Evolutionary conservation across 83 land plant genomes (phyloP), one percentile per base, ranked within the genome.

Genomic region (Isoetes engelmannii): DNA sequence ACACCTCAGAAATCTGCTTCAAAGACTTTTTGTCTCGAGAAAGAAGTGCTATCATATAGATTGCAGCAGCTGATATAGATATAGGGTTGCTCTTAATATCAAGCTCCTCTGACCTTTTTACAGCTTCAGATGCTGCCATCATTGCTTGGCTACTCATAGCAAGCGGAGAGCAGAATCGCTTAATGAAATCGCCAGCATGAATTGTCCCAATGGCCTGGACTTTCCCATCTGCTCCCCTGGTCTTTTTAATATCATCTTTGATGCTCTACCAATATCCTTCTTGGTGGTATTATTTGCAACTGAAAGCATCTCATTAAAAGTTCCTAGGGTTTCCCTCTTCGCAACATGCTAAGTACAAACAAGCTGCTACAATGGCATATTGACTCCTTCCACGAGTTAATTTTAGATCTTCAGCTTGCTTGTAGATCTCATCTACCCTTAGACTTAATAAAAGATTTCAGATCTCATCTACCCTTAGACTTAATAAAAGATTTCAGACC

Each of bases 131-230:
- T 10, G 90, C 97, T 61, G 94, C 97, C 69, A 86, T 86, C 42
- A 89, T 77, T 21, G 82, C 83, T 63, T 81, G 84, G 59, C 89
- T 83, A 20, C 47, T 78, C 97, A 92, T 88, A 8, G 86, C 89
- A 71, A 93, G 85, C 76, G 89, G 90, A 4, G 98, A 93, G 75
- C 98, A 93, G 70, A 89, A 93, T 1, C 98, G 82, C 75, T 92
- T 28, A 28, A 28, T 28, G 37, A 83, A 92, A 68, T 89, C 97
- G 13, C 89, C 92, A 47, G 95, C 97, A 77, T 92, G 92, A 50
- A 92, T 92, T 4, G 98, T 89, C 44, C 96, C 96, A 87, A 89
- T 86, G 66, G 87, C 94, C 87, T 85, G 8, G 97, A 88, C 55
- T 82, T 84, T 6, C 98, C 96, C 85, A 84, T 88, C 67, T 89